Base-by-base conservation (phyloP, 2,329 filamentous ascomycete genomes). In the Hypoxylon sp. region DNA sequence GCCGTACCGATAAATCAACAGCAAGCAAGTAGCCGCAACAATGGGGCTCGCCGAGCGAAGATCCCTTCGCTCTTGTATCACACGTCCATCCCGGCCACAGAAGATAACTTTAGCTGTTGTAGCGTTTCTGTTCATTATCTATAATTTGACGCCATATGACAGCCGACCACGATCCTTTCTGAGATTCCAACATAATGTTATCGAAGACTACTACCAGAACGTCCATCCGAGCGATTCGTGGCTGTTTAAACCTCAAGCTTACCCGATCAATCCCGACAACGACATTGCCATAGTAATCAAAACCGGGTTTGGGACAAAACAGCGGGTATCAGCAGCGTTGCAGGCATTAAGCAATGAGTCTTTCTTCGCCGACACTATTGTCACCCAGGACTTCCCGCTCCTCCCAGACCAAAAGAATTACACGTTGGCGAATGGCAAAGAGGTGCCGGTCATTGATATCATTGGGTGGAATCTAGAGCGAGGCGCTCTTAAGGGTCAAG, bases 241-340 rank as follows among this genome's bases (percentile, higher is more conserved):
- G 81, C 76, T 86, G 17, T 79, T 77, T 70, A 69, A 76, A 71
- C 70, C 78, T 56, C 79, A 80, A n/a, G 70, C 68, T n/a, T 81
- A 82, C 61, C 80, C 82, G 2, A 76, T 87, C 61, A 80, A 86
- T 61, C 76, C 84, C 37, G 76, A 77, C 57, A 77, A 78, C 40
- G 85, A 88, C 61, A 81, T 87, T 6, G 84, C 82, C 33, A 80
- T 85, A 69, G 81, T 88, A 55, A 77, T 88, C 70, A 88, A 88
- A 77, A 88, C 86, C 3, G 86, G 86, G 31, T 88, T 86, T 73
- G 86, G 86, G 60, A 88, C 86, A 17, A 82, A 82, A 51, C 77
- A 82, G 55, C 82, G 86, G 13, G 79, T 88, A 30, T 77, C 81
- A 3, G 80, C 82, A 10, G 82, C 85, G 75, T 76, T 88, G 10